Base-by-base conservation (phyloP, 1,139 yeast genomes). In the Candida tetrigidarum region DNA sequence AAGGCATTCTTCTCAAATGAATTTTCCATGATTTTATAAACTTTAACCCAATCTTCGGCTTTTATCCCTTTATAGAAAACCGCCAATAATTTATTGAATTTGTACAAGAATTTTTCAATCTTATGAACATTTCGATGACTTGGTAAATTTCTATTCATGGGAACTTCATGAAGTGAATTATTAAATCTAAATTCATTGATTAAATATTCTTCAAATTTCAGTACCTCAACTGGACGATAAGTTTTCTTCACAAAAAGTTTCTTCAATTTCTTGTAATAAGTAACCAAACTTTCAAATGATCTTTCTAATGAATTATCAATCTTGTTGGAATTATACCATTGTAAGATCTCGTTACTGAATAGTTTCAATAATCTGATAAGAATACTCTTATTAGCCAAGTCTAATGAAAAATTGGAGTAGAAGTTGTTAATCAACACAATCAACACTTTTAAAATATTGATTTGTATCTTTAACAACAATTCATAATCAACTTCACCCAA, bases 401-500 rank as follows among this genome's bases (percentile, higher is more conserved):
- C 89, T 59, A 84, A 86, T 5, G 86, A 77, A 58, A 92, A 88
- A 60, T 88, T 95, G 29, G 80, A 66, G 60, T 86, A 90, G 58
- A 87, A 88, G 53, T 86, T 84, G 42, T 81, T 78, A 19, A 90
- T 80, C 65, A 96, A 76, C 33, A 85, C 78, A 42, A 83, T 79
- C 47, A 90, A 71, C 1, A 91, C 89, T 59, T 89, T 96, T 50
- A 91, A 70, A 36, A 91, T 83, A 42, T 96, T 96, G 44, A 86
- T 77, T 58, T 91, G 96, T 44, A 91, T 87, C 59, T 85, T 70
- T 78, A 54, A 83, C 77, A 61, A 83, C 72, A 67, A 78, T 70
- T 58, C 81, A 70, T 86, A 74, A 51, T 74, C 78, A 28, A 74
- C 77, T 36, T 71, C 74, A 0, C 79, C 80, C 42, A 73, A 60